Evolutionary conservation across 768 basidiomycete species (phyloP).

Genomic region (Cubamyces lactineus): DNA sequence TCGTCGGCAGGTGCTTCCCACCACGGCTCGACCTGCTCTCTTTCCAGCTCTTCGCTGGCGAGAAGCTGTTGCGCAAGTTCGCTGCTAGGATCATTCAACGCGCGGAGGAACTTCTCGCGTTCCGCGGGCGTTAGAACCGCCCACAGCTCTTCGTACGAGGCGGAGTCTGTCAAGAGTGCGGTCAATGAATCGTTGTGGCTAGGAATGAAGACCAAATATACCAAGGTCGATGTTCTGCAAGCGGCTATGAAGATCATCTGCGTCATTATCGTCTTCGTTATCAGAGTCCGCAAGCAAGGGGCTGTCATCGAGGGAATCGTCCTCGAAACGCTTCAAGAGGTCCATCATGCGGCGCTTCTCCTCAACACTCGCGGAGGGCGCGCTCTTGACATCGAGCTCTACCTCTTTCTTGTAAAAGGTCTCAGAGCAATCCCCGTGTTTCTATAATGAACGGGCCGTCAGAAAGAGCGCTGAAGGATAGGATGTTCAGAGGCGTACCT

Average conservation of each 20-base stretch:
- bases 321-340: conserved; percentile 72
- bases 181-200: not conserved
- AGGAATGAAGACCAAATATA: conserved; percentile 34
- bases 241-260: conserved; percentile 50
- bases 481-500: conserved; percentile 45
- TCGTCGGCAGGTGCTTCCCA: conserved; percentile 52
- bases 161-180: conserved; percentile 45
- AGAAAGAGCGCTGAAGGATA: not conserved
- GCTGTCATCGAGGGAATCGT: conserved; percentile 48
- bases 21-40: conserved; percentile 65
- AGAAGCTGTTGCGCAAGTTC: conserved; percentile 63
- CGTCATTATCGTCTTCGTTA: conserved; percentile 44
- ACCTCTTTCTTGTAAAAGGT: conserved; percentile 79
- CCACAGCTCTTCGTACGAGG: conserved; percentile 63
- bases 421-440: conserved; percentile 79
- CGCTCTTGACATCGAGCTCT: conserved; percentile 59
- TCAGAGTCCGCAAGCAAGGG: conserved; percentile 35
- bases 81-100: conserved; percentile 63
- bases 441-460: conserved; percentile 36
- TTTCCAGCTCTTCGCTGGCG: conserved; percentile 55
- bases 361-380: conserved; percentile 54
- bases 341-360: conserved; percentile 72
- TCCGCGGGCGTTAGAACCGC: conserved; percentile 61
- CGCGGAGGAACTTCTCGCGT: conserved; percentile 59
- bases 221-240: conserved; percentile 66